Percentiles rank a stretch among this genome's conserved stretches.
phyloP scores from a whole-genome alignment of 2,329 filamentous ascomycete genomes.

The Fusarium sterilihyphosum region DNA sequence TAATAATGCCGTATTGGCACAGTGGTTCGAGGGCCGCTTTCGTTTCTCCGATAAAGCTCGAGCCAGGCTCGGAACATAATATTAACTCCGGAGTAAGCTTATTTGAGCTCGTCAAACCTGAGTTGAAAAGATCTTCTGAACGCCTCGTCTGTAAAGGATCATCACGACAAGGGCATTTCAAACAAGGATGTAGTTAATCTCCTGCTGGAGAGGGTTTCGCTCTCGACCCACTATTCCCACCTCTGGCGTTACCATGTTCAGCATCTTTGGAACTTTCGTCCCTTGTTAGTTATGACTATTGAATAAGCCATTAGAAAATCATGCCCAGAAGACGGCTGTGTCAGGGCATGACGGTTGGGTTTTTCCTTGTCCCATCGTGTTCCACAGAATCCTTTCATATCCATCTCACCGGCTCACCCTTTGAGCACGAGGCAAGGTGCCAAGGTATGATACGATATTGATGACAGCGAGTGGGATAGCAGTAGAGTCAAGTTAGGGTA shows the following conservation, averaged over 20 bases:
- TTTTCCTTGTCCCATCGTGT: neutral
- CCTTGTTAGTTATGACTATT: neutral
- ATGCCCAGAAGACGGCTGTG: neutral
- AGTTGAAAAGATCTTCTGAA: neutral
- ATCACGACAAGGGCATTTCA: neutral
- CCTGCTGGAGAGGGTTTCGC: neutral
- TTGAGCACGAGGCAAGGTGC: neutral
- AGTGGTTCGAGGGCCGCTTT: slow-evolving; percentile 6
- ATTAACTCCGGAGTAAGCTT: neutral
- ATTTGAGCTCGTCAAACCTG: neutral
- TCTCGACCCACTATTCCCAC: neutral
- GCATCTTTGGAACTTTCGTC: neutral
- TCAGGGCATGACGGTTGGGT: neutral
- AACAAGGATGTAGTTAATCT: neutral
- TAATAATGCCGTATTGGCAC: neutral
- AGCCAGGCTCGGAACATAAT: neutral
- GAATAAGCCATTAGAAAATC: neutral
- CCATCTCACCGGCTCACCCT: neutral
- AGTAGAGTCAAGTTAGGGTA: neutral
- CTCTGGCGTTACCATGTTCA: neutral
- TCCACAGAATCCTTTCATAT: slow-evolving; percentile 1
- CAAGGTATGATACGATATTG: neutral
- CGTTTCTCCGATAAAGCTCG: slow-evolving; percentile 3
- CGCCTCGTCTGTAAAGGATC: neutral
- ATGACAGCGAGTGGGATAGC: neutral